Percentiles rank a stretch among this genome's conserved stretches.
These are phyloP conservation scores for Odontarrhena argentea DNA, from an alignment of 345 rosid species.

Conservation along the genomic window DNA sequence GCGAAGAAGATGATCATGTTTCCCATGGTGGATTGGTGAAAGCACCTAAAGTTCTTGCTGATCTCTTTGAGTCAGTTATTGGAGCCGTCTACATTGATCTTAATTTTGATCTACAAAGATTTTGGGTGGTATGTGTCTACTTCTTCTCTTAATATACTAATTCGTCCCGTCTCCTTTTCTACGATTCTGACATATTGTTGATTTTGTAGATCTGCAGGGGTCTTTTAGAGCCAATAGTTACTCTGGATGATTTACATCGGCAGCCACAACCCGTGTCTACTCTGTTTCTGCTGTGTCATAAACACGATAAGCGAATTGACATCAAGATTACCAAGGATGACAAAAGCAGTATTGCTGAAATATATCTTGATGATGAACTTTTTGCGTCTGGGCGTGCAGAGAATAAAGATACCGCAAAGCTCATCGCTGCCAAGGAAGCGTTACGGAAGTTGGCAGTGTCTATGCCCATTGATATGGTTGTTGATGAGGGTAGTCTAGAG, in stretches of 20 bases:
- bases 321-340: constrained; percentile 48
- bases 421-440: constrained; percentile 65
- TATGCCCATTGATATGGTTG: constrained; percentile 20
- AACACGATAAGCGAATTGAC: constrained; percentile 55
- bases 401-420: constrained; percentile 67
- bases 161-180: constrained; percentile 6
- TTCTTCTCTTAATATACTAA: constrained; percentile 1
- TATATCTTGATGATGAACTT: constrained; percentile 55
- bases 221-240: constrained; percentile 71
- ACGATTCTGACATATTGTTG: neutral
- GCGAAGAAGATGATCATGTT: constrained; percentile 51
- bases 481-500: constrained; percentile 22
- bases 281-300: constrained; percentile 65
- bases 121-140: constrained; percentile 67
- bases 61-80: constrained; percentile 71
- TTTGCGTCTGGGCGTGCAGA: constrained; percentile 59
- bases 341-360: constrained; percentile 43
- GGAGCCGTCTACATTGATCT: constrained; percentile 74
- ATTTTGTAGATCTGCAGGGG: constrained; percentile 60
- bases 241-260: constrained; percentile 51
- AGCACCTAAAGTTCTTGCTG: constrained; percentile 87
- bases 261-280: constrained; percentile 74
- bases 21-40: constrained; percentile 64
- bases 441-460: constrained; percentile 46
- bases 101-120: constrained; percentile 52